Evolutionary conservation across 495 filamentous ascomycete species (phyloP).

Genomic region (Hamigera avellanea): DNA sequence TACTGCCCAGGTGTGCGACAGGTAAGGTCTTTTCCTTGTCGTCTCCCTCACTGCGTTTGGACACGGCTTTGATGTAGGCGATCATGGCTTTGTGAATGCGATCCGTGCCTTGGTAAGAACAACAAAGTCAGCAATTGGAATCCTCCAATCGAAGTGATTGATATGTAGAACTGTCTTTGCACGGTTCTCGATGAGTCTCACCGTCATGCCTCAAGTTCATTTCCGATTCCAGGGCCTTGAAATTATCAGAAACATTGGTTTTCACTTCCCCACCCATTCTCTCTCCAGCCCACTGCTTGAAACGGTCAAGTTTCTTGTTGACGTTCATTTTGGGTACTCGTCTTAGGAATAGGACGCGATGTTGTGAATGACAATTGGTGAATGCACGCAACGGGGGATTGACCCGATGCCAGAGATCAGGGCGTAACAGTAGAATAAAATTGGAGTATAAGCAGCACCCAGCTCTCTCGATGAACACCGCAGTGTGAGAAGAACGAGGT

Average conservation of each 20-base stretch:
- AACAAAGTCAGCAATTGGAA: conserved; percentile 5
- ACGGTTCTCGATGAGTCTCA: conserved; percentile 21
- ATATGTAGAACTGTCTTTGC: too few relatives aligned
- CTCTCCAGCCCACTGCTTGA: conserved; percentile 98
- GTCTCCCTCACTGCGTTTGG: conserved; percentile 71
- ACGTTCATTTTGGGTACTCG: conserved; percentile 58
- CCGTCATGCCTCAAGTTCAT: conserved; percentile 89
- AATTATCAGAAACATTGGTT: conserved; percentile 81
- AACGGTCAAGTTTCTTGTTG: conserved; percentile 90
- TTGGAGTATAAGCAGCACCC: too few relatives aligned
- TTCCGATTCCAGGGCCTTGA: conserved; percentile 85
- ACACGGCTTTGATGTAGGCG: conserved; percentile 80
- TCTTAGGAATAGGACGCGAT: too few relatives aligned
- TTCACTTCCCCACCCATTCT: conserved; percentile 92
- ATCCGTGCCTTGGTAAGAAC: conserved; percentile 58
- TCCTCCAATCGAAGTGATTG: too few relatives aligned
- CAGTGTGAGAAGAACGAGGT: too few relatives aligned
- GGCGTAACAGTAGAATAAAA: too few relatives aligned
- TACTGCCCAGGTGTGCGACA: conserved; percentile 67
- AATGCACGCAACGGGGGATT: too few relatives aligned
- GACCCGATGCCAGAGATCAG: too few relatives aligned
- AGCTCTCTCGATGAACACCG: too few relatives aligned
- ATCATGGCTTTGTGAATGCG: conserved; percentile 85
- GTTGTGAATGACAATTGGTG: too few relatives aligned
- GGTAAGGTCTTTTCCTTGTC: conserved; percentile 80